A percentile compares a stretch with the other conserved stretches of the same genome.
Conservation (phyloP, 352 stramenopile species). For the Globisporangium carolinianum region DNA sequence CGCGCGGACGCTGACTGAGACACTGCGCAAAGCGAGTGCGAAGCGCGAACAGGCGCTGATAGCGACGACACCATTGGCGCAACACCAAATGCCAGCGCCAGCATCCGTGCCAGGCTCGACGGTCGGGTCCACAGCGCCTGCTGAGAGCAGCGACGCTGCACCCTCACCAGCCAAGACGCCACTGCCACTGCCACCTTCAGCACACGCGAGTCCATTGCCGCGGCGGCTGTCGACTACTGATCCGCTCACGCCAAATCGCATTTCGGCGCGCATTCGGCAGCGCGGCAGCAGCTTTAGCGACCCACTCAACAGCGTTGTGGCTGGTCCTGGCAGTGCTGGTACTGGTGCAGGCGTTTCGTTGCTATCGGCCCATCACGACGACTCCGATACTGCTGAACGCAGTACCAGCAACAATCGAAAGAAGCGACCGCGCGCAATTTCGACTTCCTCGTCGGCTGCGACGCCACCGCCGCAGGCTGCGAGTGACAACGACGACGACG, state of each 20-base stretch:
- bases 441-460: constrained; percentile 13
- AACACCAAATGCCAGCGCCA: neutral
- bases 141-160: neutral
- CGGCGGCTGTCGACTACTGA: neutral
- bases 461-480: constrained; percentile 13
- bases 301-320: constrained; percentile 17
- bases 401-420: neutral
- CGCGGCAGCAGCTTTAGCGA: constrained; percentile 41
- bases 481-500: constrained; percentile 45
- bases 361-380: neutral
- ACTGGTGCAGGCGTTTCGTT: neutral
- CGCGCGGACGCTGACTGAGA: constrained; percentile 63
- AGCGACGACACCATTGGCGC: constrained; percentile 2
- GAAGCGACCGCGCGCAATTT: constrained; percentile 29
- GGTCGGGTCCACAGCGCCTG: too few relatives aligned
- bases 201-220: constrained; percentile 10
- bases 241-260: constrained; percentile 34
- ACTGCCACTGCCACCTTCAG: constrained; percentile 1
- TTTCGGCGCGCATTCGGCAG: constrained; percentile 42
- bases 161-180: neutral
- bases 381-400: neutral
- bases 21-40: constrained; percentile 54
- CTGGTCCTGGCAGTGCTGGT: neutral
- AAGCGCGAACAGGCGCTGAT: constrained; percentile 52
- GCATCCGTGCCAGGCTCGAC: neutral